A percentile compares a stretch with the other conserved stretches of the same genome.
phyloP scores from a whole-genome alignment of 768 basidiomycete genomes.

The Tylopilus intermedius region DNA sequence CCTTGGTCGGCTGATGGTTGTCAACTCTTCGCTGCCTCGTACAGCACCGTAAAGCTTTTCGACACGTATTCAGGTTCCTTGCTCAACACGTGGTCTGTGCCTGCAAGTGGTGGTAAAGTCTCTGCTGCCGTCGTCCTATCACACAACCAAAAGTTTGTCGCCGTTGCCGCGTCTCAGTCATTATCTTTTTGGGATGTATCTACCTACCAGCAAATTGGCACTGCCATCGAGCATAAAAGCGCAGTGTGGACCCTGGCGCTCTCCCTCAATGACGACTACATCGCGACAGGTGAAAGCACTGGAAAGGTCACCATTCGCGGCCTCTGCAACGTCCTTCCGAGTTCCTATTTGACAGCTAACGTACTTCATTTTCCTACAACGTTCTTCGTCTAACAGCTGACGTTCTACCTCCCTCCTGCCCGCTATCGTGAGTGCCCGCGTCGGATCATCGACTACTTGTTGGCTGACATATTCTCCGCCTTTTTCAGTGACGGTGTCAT shows the following conservation, averaged over 20 bases:
- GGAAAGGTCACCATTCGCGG: too few species aligned
- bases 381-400: too few species aligned
- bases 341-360: too few species aligned
- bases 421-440: too few species aligned
- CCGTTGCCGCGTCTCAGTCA: accelerated
- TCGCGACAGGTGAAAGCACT: background rate
- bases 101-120: background rate
- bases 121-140: background rate
- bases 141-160: background rate
- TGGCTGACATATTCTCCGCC: too few species aligned
- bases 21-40: background rate
- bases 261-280: background rate
- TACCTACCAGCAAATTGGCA: background rate
- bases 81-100: background rate
- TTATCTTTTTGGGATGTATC: conserved; percentile 2
- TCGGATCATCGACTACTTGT: too few species aligned
- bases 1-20: conserved; percentile 5
- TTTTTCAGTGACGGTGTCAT: too few species aligned
- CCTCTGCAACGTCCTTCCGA: too few species aligned
- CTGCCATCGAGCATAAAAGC: background rate
- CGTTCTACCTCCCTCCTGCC: too few species aligned
- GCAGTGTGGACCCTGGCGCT: background rate
- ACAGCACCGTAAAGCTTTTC: background rate
- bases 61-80: background rate
- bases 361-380: too few species aligned